A percentile compares a stretch with the other conserved stretches of the same genome.
Evolutionary conservation across 1,284 basidiomycete species (phyloP).

Genomic region (Cryptococcus depauperatus): DNA sequence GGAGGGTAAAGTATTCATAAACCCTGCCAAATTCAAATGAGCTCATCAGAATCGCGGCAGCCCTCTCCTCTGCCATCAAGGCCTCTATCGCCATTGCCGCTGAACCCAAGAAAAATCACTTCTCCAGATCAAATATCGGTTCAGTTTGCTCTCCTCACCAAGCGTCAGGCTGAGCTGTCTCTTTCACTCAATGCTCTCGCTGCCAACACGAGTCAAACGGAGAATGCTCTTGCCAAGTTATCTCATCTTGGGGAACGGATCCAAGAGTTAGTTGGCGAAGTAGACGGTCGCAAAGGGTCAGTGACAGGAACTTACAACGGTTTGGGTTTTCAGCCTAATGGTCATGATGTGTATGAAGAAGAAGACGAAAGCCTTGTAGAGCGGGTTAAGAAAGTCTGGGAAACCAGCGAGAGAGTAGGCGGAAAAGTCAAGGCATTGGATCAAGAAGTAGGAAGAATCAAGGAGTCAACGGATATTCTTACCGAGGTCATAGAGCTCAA

Average conservation of each 20-base stretch:
- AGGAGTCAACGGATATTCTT: slow-evolving; percentile 74
- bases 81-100: slow-evolving; percentile 12
- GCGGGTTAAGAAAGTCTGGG: slow-evolving; percentile 42
- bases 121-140: slow-evolving; percentile 35
- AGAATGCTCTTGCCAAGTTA: slow-evolving; percentile 57
- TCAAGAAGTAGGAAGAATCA: slow-evolving; percentile 79
- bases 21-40: too few species aligned
- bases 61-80: slow-evolving; percentile 3
- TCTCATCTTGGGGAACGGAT: slow-evolving; percentile 58
- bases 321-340: slow-evolving; percentile 27
- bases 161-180: slow-evolving; percentile 68
- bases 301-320: slow-evolving; percentile 10
- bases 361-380: slow-evolving; percentile 37
- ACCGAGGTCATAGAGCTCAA: slow-evolving; percentile 83
- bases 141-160: slow-evolving; percentile 54
- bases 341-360: slow-evolving; percentile 15
- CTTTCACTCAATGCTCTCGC: slow-evolving; percentile 66
- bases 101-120: slow-evolving; percentile 33
- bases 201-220: slow-evolving; percentile 59
- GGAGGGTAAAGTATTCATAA: too few species aligned
- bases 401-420: slow-evolving; percentile 81
- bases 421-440: slow-evolving; percentile 79
- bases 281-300: slow-evolving; percentile 49
- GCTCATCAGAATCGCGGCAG: too few species aligned
- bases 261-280: slow-evolving; percentile 56